phyloP scores from a whole-genome alignment of 2,329 filamentous ascomycete genomes.

The Colletotrichum phormii region DNA sequence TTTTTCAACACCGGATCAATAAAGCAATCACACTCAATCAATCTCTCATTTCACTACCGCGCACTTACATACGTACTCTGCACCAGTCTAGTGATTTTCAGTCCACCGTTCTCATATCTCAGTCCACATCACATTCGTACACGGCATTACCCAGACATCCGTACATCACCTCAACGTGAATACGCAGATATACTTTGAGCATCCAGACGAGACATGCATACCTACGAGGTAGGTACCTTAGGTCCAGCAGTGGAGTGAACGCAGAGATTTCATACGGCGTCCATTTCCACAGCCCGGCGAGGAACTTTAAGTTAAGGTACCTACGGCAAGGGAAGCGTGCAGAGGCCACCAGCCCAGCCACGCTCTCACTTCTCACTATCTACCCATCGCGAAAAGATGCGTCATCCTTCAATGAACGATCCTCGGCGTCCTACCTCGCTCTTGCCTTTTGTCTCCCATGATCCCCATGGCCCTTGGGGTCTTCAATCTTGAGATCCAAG shows the following conservation, averaged over 20 bases:
- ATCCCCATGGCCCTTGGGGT: neutral
- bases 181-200: no score
- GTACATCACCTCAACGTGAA: no score
- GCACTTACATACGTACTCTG: neutral
- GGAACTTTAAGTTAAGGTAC: slow-evolving; percentile 11
- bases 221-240: no score
- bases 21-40: slow-evolving; percentile 1
- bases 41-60: neutral
- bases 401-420: neutral
- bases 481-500: neutral
- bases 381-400: neutral
- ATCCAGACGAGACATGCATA: no score
- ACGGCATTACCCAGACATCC: neutral
- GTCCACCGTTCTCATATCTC: neutral
- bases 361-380: neutral
- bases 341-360: neutral
- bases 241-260: neutral
- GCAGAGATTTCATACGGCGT: slow-evolving; percentile 18
- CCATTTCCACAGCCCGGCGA: neutral
- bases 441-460: neutral
- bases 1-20: slow-evolving; percentile 12
- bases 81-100: neutral
- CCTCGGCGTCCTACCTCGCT: neutral
- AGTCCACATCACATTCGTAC: neutral
- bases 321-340: neutral